phyloP scores from a whole-genome alignment of 768 basidiomycete genomes.

The Lactifluus echinatus region DNA sequence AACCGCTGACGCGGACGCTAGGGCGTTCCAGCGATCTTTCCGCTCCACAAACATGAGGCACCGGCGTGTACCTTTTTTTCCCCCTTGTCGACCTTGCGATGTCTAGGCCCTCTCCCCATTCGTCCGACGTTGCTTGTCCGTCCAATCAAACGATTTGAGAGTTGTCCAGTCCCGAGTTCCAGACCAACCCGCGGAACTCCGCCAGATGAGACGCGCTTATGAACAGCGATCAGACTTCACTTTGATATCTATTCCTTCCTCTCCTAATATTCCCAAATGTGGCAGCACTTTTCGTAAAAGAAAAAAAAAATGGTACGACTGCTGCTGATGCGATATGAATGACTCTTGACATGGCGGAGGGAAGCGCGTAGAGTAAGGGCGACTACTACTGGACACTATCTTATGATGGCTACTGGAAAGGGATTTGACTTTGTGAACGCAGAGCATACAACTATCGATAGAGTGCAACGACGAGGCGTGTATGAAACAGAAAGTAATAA shows the following conservation, averaged over 20 bases:
- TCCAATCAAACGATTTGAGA: not conserved
- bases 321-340: constrained; percentile 8
- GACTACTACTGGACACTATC: constrained; percentile 19
- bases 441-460: constrained; percentile 17
- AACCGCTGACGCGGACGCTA: not conserved
- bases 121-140: not conserved
- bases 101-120: not conserved
- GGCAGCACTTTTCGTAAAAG: not conserved
- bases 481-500: constrained; percentile 14
- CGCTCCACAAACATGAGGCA: constrained; percentile 18
- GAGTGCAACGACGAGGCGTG: constrained; percentile 12
- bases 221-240: not conserved
- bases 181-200: constrained; percentile 3
- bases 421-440: constrained; percentile 5
- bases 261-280: not conserved
- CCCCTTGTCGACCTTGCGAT: not conserved
- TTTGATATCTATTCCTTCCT: not conserved
- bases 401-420: constrained; percentile 5
- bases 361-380: not conserved
- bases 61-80: constrained; percentile 11
- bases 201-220: not conserved
- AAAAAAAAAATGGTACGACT: constrained; percentile 1
- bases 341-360: constrained; percentile 10
- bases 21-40: constrained; percentile 16
- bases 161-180: not conserved